A percentile compares a stretch with the other conserved stretches of the same genome.
These are phyloP conservation scores for Lachancea thermotolerans DNA, from an alignment of 805 yeast genomes.

Conservation along the genomic window DNA sequence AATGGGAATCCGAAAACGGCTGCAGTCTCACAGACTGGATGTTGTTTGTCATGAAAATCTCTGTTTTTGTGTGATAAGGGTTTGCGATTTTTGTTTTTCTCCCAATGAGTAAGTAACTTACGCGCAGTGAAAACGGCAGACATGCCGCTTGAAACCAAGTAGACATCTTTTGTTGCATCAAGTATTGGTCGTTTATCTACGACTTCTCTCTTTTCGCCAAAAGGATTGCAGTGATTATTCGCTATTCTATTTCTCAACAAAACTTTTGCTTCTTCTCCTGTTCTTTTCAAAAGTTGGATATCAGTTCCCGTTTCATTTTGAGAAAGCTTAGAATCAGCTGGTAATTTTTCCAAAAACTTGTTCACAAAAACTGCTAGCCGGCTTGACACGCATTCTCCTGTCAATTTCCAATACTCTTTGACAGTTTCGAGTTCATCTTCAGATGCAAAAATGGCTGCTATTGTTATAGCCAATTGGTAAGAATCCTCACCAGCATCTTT, in stretches of 20 bases:
- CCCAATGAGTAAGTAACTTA: constrained; percentile 21
- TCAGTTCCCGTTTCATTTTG: no score
- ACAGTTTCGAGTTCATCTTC: constrained; percentile 53
- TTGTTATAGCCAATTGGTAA: constrained; percentile 47
- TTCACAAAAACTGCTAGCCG: constrained; percentile 9
- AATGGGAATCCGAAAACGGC: constrained; percentile 93
- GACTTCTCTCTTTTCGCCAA: constrained; percentile 2
- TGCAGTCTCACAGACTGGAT: constrained; percentile 23
- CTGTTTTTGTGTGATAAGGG: not conserved
- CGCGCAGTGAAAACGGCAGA: constrained; percentile 77
- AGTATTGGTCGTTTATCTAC: not conserved
- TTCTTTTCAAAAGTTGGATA: not conserved
- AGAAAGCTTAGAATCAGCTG: no score
- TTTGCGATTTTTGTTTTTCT: not conserved
- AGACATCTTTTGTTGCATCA: constrained; percentile 49
- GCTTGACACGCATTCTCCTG: constrained; percentile 17
- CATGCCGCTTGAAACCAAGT: constrained; percentile 81
- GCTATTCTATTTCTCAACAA: constrained; percentile 11
- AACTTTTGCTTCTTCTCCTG: constrained; percentile 8
- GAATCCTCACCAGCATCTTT: constrained; percentile 44
- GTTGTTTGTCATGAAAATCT: not conserved
- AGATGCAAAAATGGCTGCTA: constrained; percentile 61
- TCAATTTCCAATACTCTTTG: constrained; percentile 76
- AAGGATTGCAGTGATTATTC: constrained; percentile 12
- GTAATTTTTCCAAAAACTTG: not conserved